Base-by-base conservation (phyloP, 306 rosid species). In the Sicyos baderoa region DNA sequence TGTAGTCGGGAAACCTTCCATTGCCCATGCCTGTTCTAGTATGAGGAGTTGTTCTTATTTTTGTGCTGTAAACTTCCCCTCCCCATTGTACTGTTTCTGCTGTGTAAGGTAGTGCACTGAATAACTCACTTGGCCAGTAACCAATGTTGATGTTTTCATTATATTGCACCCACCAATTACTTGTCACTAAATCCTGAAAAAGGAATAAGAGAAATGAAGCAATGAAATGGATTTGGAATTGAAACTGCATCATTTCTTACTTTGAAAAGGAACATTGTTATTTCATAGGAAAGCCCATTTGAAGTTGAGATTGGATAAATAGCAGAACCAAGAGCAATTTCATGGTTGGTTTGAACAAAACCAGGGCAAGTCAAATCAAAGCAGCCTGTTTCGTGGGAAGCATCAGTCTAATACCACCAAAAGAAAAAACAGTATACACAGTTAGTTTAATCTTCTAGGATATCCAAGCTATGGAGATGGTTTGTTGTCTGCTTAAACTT, bases 21-120 rank as follows among this genome's bases (percentile, higher is more conserved):
- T 13, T 80, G 0, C 96, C 96, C 89, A 86, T 89, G 14, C 49
- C 72, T 58, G 96, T 86, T 78, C 6, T 4, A 2, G 92, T 89
- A 71, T 86, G 96, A 40, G 93, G 93, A 58, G 54, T 76, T 10
- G 79, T 79, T 29, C 80, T 60, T 0, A 73, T 8, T 13, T 21
- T 77, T 40, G 82, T 3, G 73, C 96, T 86, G 47, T 85, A 82
- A 18, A 89, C 96, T 80, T 89, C 92, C 44, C 96, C 93, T 56
- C 88, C 88, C 96, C 96, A 86, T 13, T 86, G 85, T 58, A 85
- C 92, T 4, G 84, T 72, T 19, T 74, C 78, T 7, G 92, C 96
- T 9, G 79, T 68, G 16, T 64, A 60, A 7, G 59, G 16, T 45
- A 86, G 48, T 2, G 55, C 52, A 1, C 14, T 0, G 49, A 89